These are phyloP conservation scores for Fusarium mangiferae DNA, from an alignment of 2,329 filamentous ascomycete species.

Conservation along the genomic window DNA sequence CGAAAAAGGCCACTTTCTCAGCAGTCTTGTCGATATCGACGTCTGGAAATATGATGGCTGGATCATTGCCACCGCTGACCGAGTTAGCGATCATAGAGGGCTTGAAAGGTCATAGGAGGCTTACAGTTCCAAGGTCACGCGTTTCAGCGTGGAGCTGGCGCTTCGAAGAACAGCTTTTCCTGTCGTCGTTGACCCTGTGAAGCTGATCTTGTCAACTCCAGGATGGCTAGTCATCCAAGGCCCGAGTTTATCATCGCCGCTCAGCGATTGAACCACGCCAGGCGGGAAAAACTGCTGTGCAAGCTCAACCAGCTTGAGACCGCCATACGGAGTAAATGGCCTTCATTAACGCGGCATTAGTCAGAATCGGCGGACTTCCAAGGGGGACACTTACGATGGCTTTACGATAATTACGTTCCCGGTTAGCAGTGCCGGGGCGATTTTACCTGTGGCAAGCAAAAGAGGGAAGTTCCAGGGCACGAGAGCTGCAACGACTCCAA, in stretches of 20 bases:
- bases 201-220: conserved; percentile 69
- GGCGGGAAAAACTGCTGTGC: conserved; percentile 67
- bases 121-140: conserved; percentile 68
- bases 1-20: conserved; percentile 49
- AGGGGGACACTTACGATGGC: conserved; percentile 60
- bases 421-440: conserved; percentile 66
- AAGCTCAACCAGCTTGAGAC: conserved; percentile 69
- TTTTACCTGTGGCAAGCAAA: conserved; percentile 62
- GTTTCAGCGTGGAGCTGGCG: conserved; percentile 66
- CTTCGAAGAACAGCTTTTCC: conserved; percentile 70
- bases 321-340: no score
- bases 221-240: conserved; percentile 68
- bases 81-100: conserved; percentile 14
- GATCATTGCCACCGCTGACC: conserved; percentile 63
- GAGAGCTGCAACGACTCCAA: conserved; percentile 59
- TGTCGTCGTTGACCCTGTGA: conserved; percentile 69
- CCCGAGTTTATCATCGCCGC: conserved; percentile 69
- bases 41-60: conserved; percentile 66
- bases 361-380: no score
- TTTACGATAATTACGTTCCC: conserved; percentile 67
- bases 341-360: no score
- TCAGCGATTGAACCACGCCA: conserved; percentile 69
- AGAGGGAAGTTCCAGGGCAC: conserved; percentile 68
- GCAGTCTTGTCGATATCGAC: conserved; percentile 58
- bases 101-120: rapidly evolving